A percentile compares a stretch with the other conserved stretches of the same genome.
These are phyloP conservation scores for Ganoderma leucocontextum DNA, from an alignment of 1,284 basidiomycete species.

Conservation along the genomic window DNA sequence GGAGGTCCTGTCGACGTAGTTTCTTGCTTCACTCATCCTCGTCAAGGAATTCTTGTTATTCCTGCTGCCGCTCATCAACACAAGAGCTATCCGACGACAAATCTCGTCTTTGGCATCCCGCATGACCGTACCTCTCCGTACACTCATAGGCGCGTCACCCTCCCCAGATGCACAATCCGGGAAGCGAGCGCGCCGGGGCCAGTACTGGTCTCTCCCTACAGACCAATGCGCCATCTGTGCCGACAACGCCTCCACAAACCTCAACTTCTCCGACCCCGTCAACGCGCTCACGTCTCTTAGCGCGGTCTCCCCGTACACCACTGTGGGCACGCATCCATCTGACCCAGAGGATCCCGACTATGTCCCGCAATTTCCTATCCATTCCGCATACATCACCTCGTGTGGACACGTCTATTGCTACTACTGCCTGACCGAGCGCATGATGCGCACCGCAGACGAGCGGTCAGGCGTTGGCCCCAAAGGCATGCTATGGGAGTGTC, in stretches of 20 bases:
- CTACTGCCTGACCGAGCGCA: constrained; percentile 83
- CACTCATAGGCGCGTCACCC: constrained; percentile 18
- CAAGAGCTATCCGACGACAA: constrained; percentile 68
- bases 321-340: constrained; percentile 11
- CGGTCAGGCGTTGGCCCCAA: constrained; percentile 54
- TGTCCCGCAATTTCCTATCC: constrained; percentile 67
- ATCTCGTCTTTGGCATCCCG: constrained; percentile 50
- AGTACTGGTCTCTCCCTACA: constrained; percentile 67
- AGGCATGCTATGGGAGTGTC: constrained; percentile 74
- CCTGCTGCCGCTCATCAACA: constrained; percentile 85
- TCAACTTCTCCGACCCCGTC: constrained; percentile 61
- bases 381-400: constrained; percentile 77
- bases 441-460: constrained; percentile 77
- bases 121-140: constrained; percentile 38
- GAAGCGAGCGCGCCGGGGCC: constrained; percentile 49
- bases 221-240: constrained; percentile 85
- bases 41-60: constrained; percentile 96
- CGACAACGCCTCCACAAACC: constrained; percentile 71
- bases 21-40: neutral
- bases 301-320: constrained; percentile 30
- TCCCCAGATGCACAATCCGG: constrained; percentile 28
- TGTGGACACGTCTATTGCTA: constrained; percentile 91
- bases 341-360: constrained; percentile 42
- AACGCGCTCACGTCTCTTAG: constrained; percentile 56
- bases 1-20: constrained; percentile 37